Evolutionary conservation across 2,329 filamentous ascomycete species (phyloP).

Genomic region (Penicillium sclerotiorum): DNA sequence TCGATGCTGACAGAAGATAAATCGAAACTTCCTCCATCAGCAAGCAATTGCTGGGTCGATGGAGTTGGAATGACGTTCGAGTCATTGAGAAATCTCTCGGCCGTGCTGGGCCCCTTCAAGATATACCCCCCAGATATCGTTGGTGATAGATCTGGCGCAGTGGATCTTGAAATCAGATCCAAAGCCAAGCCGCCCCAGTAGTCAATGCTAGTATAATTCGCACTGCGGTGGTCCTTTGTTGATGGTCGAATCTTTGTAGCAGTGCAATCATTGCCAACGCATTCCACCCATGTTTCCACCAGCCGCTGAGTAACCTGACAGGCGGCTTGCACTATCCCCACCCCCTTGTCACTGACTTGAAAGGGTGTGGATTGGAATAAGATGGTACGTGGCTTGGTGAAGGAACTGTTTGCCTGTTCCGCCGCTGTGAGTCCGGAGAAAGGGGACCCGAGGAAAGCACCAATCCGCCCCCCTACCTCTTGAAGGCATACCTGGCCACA

Average conservation of each 20-base stretch:
- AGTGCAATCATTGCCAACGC: neutral
- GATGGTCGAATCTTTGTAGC: slow-evolving; percentile 5
- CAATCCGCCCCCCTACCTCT: neutral
- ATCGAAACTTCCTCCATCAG: neutral
- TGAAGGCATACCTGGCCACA: neutral
- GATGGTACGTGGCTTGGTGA: neutral
- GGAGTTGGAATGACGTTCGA: neutral
- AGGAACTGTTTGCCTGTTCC: neutral
- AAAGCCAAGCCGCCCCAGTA: neutral
- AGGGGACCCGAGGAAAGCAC: neutral
- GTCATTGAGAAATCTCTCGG: neutral
- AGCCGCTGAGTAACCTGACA: neutral
- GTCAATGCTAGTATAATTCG: slow-evolving; percentile 6
- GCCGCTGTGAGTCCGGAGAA: slow-evolving; percentile 1
- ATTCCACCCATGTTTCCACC: slow-evolving; percentile 4
- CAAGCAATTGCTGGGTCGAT: no score
- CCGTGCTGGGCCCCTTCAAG: neutral
- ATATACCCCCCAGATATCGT: no score
- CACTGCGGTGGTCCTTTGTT: neutral
- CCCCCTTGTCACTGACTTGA: neutral
- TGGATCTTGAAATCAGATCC: slow-evolving; percentile 1
- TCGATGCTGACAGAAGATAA: neutral
- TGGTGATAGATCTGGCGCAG: neutral
- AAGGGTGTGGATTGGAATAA: neutral
- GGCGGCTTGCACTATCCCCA: neutral